Base-by-base conservation (phyloP, 1,139 yeast species). In the Groenewaldozyma auringiensis region DNA sequence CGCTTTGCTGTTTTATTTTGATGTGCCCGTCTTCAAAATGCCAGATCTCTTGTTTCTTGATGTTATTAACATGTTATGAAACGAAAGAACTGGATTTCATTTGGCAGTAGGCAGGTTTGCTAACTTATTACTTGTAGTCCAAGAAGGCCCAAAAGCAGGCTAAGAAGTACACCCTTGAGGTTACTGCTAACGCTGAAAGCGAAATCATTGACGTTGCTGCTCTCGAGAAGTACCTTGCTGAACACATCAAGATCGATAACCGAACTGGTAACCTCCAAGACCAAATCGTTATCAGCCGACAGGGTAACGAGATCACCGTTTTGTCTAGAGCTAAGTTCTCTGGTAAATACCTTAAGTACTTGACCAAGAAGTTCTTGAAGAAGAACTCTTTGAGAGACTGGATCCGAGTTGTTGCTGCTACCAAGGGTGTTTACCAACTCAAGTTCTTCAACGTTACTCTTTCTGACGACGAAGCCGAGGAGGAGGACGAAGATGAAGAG, bases 331-430 rank as follows among this genome's bases (percentile, higher is more conserved):
- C 94, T 75, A 83, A 87, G 78, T 92, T 94, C 92, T 88, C 97
- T 63, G 99, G 99, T 78, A 92, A 94, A 79, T 92, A 92, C 95
- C 84, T 88, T 74, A 92, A 92, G 81, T 92, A 89, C 92, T 80
- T 92, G 72, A 86, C 97, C 69, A 92, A 92, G 88, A 89, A 94
- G 82, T 92, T 87, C 94, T 86, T 92, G 76, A 92, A 92, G 95
- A 92, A 92, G 87, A 87, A 88, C 94, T 94, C 86, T 77, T 85
- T 89, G 79, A 66, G 71, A 54, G 98, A 92, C 80, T 92, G 98
- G 98, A 88, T 94, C 76, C 94, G 98, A 83, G 92, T 94, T 69
- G 96, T 92, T 63, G 85, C 98, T 62, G 81, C 85, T 69, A 83
- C 88, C 79, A 87, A 86, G 75, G 88, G 92, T 83, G 83, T 81